Base-by-base conservation (phyloP, 202 grass and related monocot genomes). In the Musa balbisiana region DNA sequence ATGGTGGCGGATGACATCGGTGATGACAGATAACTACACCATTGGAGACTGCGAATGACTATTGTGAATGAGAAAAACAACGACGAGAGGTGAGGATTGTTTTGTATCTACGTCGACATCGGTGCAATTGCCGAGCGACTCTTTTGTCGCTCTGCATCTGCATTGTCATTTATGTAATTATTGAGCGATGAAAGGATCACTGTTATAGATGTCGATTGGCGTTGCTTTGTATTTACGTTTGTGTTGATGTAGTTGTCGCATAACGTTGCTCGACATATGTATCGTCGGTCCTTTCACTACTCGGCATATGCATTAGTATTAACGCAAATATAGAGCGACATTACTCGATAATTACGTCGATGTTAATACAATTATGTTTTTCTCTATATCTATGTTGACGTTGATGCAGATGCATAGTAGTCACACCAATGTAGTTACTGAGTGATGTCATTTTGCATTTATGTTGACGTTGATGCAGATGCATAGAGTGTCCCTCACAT, bases 31-130 rank as follows among this genome's bases (percentile, higher is more conserved):
- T 8, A 3, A 43, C 0, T 0, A 43, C 5, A 43, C 4, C 2
- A 3, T 0, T 43, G 1, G 4, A 0, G 0, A 0, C 1, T 0
- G 0, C 1, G 0, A 3, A 6, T 43, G 0, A 5, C 0, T 43
- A 6, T 43, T 43, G 0, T 43, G 0, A 0, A 8, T 43, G 5
- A 43, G 4, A 6, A 43, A 0, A 43, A 0, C 0, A 5, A 8
- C 5, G 0, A 43, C 8, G 5, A 43, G 4, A 43, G 0, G 33
- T 43, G 2, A 33, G 29, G 0, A 0, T 0, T 0, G 29, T 0
- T 33, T 33, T 33, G 3, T 4, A 33, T 33, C 3, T 4, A 4
- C 0, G 3, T 33, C 3, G 3, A 33, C 2, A 0, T 4, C 0
- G 0, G 8, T 43, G 5, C 8, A 43, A 0, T 43, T 43, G 33